Evolutionary conservation across 345 rosid genomes (phyloP).

Genomic region (Psidium friedrichsthalianum): DNA sequence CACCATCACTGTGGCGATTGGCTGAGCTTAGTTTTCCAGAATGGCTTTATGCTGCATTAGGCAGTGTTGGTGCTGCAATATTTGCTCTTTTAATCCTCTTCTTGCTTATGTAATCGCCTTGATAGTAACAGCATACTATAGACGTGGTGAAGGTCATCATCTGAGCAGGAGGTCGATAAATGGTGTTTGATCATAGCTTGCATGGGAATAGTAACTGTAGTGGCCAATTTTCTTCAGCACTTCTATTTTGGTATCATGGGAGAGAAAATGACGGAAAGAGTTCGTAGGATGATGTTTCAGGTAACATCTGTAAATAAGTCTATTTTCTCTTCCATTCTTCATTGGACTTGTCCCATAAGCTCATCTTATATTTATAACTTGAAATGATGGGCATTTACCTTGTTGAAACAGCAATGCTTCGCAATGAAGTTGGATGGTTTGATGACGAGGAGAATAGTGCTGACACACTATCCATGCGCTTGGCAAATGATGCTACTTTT

Average conservation of each 20-base stretch:
- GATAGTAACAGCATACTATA: constrained; percentile 75
- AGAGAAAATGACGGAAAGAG: constrained; percentile 97
- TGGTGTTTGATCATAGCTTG: constrained; percentile 98
- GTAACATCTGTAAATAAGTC: constrained; percentile 16
- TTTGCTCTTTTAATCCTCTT: constrained; percentile 96
- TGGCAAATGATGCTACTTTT: constrained; percentile 99
- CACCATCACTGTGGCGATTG: constrained; percentile 88
- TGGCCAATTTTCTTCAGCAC: constrained; percentile 96
- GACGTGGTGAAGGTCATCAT: constrained; percentile 22
- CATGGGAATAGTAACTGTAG: constrained; percentile 96
- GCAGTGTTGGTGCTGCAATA: constrained; percentile 96
- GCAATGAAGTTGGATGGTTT: constrained; percentile 99
- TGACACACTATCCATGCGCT: constrained; percentile 93
- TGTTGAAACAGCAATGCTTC: constrained; percentile 79
- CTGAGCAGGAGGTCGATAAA: constrained; percentile 69
- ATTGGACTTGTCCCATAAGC: not conserved
- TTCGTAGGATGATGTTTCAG: constrained; percentile 99
- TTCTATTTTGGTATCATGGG: constrained; percentile 99
- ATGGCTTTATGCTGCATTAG: constrained; percentile 96
- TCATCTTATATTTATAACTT: not conserved
- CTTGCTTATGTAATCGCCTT: constrained; percentile 89
- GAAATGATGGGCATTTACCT: not conserved
- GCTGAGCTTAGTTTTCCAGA: constrained; percentile 94
- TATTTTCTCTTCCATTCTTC: not conserved
- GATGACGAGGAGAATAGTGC: constrained; percentile 96